Base-by-base conservation (phyloP, 495 filamentous ascomycete species). In the Penicillium mononematosum region DNA sequence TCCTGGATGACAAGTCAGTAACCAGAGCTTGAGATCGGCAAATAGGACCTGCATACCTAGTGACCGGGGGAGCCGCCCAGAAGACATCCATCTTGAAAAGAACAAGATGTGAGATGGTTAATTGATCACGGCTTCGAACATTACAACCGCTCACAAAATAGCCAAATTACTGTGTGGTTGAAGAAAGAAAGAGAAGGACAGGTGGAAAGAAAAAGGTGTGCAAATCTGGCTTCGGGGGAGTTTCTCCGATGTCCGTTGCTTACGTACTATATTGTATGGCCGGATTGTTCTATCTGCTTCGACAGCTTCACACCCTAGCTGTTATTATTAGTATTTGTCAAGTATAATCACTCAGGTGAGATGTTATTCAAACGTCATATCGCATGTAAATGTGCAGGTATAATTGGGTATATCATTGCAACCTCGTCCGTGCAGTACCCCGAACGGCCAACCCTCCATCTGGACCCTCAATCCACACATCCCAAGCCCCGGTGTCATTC, bases 51-150 rank as follows among this genome's bases (percentile, higher is more conserved):
- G 58, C 59, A 62, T 81, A 91, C 88, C 88, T 83, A 43, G 86
- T 73, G 53, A 92, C 80, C 46, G 87, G 86, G 70, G 88, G 88
- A 58, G 84, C 78, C 50, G 77, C 72, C 87, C 86, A 88, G 66
- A 88, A 91, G 52, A 77, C 77, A 69, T 90, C 86, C 82, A 87
- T 77, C 50, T 59, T 50, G 54, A 48, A 32, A 16, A 43, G 27
- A 52, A 32, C 12, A 2, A 24, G 27, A 55, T 50, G 36, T 47
- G 60, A 53, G 31, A 45, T 38, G 19, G 60, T 62, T 56, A 64
- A 41, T 60, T 49, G 29, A 54, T 38, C 24, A 50, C 22, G 47
- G 47, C 53, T 45, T 46, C 54, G 51, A 44, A 55, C 53, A 57
- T 61, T 58, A 52, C 50, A 50, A 41, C 36, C 27, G 45, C 7